Conservation (phyloP, 306 rosid species). For the Delonix regia region DNA sequence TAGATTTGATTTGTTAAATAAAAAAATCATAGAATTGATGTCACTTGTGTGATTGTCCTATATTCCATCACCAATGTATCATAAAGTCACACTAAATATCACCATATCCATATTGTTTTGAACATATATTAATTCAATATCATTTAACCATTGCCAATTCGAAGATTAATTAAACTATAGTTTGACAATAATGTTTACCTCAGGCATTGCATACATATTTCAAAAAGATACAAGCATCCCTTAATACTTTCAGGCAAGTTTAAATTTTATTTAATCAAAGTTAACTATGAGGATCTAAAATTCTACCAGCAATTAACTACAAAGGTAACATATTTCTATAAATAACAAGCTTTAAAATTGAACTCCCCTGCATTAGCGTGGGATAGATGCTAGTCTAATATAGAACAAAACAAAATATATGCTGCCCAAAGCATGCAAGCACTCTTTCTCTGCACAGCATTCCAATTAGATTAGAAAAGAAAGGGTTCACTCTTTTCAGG, state of each 20-base stretch:
- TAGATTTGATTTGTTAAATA: neutral
- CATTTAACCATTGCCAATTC: neutral
- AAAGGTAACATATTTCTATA: neutral
- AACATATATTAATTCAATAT: constrained; percentile 17
- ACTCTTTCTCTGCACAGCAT: constrained; percentile 15
- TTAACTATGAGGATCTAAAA: constrained; percentile 23
- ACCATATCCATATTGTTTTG: neutral
- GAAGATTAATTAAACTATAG: neutral
- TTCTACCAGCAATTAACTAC: constrained; percentile 11
- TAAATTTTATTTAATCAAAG: neutral
- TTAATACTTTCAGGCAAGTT: too few species aligned
- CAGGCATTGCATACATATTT: constrained; percentile 1
- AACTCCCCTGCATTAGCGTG: neutral
- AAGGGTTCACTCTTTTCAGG: neutral
- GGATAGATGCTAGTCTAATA: neutral
- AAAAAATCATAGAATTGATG: neutral
- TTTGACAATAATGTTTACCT: neutral
- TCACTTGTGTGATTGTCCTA: neutral
- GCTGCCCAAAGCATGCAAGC: constrained; percentile 17
- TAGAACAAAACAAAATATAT: constrained; percentile 22
- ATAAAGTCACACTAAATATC: neutral
- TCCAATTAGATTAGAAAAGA: constrained; percentile 14
- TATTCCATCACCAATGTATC: neutral
- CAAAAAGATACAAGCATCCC: neutral
- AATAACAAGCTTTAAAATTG: neutral